These are phyloP conservation scores for Trichoderma sp. DNA, from an alignment of 2,329 filamentous ascomycete genomes.

Conservation along the genomic window DNA sequence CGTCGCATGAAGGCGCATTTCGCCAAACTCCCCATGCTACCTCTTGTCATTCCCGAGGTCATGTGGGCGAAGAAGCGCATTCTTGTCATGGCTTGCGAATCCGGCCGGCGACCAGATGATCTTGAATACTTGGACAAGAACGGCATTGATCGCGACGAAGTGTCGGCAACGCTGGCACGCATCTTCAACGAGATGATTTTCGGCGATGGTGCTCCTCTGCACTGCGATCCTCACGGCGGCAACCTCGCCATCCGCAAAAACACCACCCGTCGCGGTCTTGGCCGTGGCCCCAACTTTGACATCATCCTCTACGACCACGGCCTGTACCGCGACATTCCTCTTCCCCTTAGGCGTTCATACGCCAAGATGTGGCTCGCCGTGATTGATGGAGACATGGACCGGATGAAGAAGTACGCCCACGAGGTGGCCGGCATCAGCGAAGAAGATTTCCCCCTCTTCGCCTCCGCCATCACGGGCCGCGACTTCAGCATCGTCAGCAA, in stretches of 20 bases:
- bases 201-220: conserved; percentile 79
- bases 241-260: conserved; percentile 92
- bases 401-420: conserved; percentile 85
- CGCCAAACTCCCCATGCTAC: conserved; percentile 68
- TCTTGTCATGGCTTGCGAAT: conserved; percentile 91
- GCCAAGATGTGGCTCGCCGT: conserved; percentile 98
- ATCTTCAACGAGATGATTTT: conserved; percentile 99
- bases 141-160: conserved; percentile 90
- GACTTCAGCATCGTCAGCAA: conserved; percentile 77
- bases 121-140: conserved; percentile 82
- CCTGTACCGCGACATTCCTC: conserved; percentile 88
- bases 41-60: conserved; percentile 85
- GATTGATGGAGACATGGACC: conserved; percentile 80
- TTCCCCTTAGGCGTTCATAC: conserved; percentile 76
- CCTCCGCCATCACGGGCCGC: conserved; percentile 91
- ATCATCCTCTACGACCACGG: conserved; percentile 97
- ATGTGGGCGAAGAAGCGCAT: conserved; percentile 88
- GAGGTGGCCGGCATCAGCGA: conserved; percentile 89
- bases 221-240: conserved; percentile 96
- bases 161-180: conserved; percentile 83
- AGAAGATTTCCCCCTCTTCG: conserved; percentile 91
- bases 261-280: conserved; percentile 51
- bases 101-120: conserved; percentile 85
- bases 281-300: conserved; percentile 75
- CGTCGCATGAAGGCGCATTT: conserved; percentile 80